A percentile compares a stretch with the other conserved stretches of the same genome.
These are phyloP conservation scores for Gossypium arboreum DNA, from an alignment of 345 rosid species.

Conservation along the genomic window DNA sequence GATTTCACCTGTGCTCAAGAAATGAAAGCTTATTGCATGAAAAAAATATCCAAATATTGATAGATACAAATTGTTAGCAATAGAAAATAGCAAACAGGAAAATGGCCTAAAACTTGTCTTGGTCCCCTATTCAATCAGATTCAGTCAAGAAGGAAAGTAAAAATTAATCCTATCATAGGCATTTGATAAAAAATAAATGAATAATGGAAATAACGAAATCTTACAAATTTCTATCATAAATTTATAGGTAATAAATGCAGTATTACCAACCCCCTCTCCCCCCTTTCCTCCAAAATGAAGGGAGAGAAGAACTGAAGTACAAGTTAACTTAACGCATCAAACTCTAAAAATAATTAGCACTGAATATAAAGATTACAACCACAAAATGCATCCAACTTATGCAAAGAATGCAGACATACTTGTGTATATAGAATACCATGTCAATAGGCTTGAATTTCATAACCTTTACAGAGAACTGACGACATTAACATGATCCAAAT, in stretches of 20 bases:
- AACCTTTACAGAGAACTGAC: not conserved
- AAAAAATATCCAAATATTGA: not conserved
- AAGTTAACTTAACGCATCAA: not conserved
- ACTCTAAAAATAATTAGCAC: not conserved
- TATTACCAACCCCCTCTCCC: not conserved
- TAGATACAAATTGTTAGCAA: not conserved
- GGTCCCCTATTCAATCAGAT: not conserved
- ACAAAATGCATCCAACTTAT: not conserved
- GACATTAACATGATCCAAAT: not conserved
- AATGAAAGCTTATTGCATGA: not conserved
- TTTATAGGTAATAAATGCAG: not conserved
- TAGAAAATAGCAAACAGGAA: constrained; percentile 1
- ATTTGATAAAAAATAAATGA: not conserved
- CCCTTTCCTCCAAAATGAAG: not conserved
- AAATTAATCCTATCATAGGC: not conserved
- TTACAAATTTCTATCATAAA: not conserved
- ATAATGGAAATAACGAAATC: not conserved
- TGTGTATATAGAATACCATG: not conserved
- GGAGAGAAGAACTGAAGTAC: not conserved
- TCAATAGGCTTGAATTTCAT: not conserved
- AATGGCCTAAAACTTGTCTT: not conserved
- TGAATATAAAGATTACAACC: not conserved
- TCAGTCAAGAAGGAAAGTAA: not conserved
- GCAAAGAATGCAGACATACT: not conserved
- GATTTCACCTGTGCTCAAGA: constrained; percentile 53